Conservation (phyloP, 805 yeast genomes). For the Candida ponderosae region DNA sequence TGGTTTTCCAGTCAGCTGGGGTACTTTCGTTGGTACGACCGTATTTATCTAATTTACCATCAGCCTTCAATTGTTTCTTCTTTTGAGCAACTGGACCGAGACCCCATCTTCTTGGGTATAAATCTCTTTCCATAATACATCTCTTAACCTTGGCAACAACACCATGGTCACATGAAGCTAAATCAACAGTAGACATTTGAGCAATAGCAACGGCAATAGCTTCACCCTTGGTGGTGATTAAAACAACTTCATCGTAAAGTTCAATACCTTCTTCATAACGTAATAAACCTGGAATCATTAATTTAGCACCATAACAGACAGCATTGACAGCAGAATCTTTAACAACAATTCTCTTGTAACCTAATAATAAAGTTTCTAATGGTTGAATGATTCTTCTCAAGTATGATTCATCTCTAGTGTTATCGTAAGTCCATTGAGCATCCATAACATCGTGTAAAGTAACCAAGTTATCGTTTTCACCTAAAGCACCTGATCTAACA, state of each 20-base stretch:
- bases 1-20: conserved; percentile 85
- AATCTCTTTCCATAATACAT: conserved; percentile 99
- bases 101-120: conserved; percentile 99
- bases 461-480: conserved; percentile 85
- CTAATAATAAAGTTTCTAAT: conserved; percentile 84
- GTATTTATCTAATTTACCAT: conserved; percentile 92
- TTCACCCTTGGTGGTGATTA: conserved; percentile 98
- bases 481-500: conserved; percentile 94
- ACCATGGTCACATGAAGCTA: conserved; percentile 96
- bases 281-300: conserved; percentile 97
- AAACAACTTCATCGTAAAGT: conserved; percentile 93
- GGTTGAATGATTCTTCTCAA: conserved; percentile 92
- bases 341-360: conserved; percentile 95
- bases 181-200: conserved; percentile 96
- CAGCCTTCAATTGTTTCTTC: conserved; percentile 97
- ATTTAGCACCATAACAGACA: conserved; percentile 97
- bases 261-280: conserved; percentile 98
- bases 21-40: conserved; percentile 93
- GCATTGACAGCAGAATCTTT: conserved; percentile 95
- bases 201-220: conserved; percentile 98
- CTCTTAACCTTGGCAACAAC: conserved; percentile 98
- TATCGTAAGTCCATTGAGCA: conserved; percentile 97
- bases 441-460: conserved; percentile 96
- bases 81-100: conserved; percentile 97
- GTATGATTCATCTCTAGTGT: conserved; percentile 94